Percentiles rank a stretch among this genome's conserved stretches.
Conservation (phyloP, 176 grass and related monocot genomes). For the Aegilops bicornis region DNA sequence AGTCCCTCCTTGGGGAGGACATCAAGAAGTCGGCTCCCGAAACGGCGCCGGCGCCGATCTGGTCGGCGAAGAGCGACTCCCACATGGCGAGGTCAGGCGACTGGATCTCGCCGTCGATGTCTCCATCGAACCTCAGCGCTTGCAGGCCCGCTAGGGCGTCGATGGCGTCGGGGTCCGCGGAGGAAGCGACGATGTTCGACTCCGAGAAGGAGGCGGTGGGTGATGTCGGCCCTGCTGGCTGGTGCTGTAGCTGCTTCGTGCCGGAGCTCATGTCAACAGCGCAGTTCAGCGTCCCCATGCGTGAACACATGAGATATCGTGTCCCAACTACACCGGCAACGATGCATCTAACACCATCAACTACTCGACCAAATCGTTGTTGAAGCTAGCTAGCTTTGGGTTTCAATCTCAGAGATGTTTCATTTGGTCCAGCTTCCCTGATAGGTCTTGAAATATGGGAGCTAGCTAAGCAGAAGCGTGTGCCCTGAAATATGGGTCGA, state of each 20-base stretch:
- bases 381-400: background rate
- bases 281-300: conserved; percentile 47
- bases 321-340: background rate
- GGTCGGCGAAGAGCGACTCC: conserved; percentile 68
- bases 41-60: conserved; percentile 18
- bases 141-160: conserved; percentile 43
- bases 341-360: background rate
- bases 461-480: conserved; percentile 24
- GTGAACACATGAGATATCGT: conserved; percentile 31
- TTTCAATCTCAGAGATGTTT: background rate
- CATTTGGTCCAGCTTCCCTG: background rate
- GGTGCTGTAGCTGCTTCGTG: conserved; percentile 47
- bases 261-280: background rate
- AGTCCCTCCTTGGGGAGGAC: conserved; percentile 55
- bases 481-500: conserved; percentile 23
- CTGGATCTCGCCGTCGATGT: conserved; percentile 53
- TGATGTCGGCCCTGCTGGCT: conserved; percentile 28
- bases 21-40: conserved; percentile 49
- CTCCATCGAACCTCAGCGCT: conserved; percentile 49
- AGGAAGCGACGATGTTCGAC: conserved; percentile 51
- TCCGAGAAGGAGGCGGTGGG: conserved; percentile 52
- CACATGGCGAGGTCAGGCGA: conserved; percentile 55
- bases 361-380: background rate
- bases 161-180: conserved; percentile 28
- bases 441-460: background rate